These are phyloP conservation scores for Narthecium ossifragum DNA, from an alignment of 106 monocot species.

Conservation along the genomic window DNA sequence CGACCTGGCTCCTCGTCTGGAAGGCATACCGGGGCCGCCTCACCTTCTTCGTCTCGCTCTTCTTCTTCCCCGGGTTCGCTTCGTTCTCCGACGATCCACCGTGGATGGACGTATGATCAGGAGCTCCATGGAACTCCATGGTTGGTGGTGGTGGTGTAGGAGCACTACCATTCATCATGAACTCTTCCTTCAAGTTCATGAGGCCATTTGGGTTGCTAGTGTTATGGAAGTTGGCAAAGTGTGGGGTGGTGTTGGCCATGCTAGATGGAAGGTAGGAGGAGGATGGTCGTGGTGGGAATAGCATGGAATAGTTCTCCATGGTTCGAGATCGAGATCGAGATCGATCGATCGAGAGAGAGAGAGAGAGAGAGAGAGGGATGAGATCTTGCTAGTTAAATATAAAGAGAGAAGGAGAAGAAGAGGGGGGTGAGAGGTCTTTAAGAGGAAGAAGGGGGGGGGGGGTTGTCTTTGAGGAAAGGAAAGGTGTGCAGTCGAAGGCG, in stretches of 20 bases:
- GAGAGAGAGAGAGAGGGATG: background rate
- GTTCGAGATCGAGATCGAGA: background rate
- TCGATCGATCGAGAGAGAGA: background rate
- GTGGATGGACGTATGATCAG: background rate
- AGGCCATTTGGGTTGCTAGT: background rate
- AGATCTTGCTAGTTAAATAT: background rate
- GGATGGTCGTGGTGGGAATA: constrained; percentile 26
- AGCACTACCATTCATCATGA: background rate
- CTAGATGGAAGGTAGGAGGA: constrained; percentile 11
- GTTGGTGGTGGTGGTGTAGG: too few species aligned
- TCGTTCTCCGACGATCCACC: background rate
- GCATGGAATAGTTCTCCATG: constrained; percentile 26
- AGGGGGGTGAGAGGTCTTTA: background rate
- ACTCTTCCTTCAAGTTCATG: background rate
- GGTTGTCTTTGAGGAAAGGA: constrained; percentile 6
- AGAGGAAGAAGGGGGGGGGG: background rate
- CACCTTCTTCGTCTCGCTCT: constrained; percentile 47
- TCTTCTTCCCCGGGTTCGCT: constrained; percentile 24
- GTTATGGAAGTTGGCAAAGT: background rate
- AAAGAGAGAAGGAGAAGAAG: background rate
- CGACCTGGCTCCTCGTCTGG: constrained; percentile 89
- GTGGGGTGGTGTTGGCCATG: constrained; percentile 4
- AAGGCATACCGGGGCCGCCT: constrained; percentile 62
- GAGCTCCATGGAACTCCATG: background rate
- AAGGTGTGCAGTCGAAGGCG: background rate